Evolutionary conservation across 108 stramenopile genomes (phyloP).

Genomic region (Epipyxis sp.): DNA sequence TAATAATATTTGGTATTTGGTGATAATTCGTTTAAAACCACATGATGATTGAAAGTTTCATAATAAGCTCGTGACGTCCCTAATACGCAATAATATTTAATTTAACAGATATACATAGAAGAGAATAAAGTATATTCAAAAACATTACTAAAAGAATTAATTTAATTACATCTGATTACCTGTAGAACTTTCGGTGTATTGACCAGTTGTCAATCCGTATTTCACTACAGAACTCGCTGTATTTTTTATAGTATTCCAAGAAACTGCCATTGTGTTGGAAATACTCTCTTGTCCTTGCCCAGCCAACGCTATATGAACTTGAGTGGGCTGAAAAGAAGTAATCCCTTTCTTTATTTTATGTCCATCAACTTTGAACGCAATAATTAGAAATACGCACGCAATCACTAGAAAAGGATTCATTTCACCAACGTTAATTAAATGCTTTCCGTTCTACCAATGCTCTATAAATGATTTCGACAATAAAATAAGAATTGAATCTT

Average conservation of each 20-base stretch:
- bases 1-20: constrained; percentile 27
- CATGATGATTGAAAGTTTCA: constrained; percentile 29
- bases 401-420: no score
- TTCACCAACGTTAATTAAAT: no score
- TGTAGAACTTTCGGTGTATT: neutral
- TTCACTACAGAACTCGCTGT: constrained; percentile 14
- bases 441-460: no score
- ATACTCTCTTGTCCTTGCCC: neutral
- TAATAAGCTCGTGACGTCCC: no score
- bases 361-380: no score
- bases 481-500: no score
- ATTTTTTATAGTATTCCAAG: constrained; percentile 11
- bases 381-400: no score
- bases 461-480: no score
- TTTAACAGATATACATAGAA: no score
- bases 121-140: neutral
- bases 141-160: no score
- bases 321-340: neutral
- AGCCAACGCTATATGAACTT: constrained; percentile 34
- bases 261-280: constrained; percentile 18
- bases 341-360: no score
- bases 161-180: neutral
- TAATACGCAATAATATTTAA: no score
- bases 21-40: neutral
- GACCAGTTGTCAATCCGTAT: constrained; percentile 6